Conservation (phyloP, 345 rosid genomes). For the Sonneratia alba region DNA sequence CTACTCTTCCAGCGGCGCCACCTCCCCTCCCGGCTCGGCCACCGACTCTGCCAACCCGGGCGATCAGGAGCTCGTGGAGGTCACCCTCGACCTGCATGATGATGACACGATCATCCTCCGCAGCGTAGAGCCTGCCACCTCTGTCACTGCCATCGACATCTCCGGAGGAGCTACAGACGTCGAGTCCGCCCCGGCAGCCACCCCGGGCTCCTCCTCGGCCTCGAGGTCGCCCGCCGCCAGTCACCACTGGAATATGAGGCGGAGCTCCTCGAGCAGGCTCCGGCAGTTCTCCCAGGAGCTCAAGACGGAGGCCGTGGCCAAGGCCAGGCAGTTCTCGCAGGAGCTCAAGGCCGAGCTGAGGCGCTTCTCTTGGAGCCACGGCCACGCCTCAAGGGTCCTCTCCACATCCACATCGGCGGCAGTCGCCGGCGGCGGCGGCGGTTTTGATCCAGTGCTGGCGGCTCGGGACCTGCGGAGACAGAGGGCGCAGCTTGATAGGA, state of each 20-base stretch:
- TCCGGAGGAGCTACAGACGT: constrained; percentile 14
- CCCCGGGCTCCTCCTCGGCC: constrained; percentile 27
- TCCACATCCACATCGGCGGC: constrained; percentile 21
- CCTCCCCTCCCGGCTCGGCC: constrained; percentile 54
- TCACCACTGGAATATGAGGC: constrained; percentile 24
- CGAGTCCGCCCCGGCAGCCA: constrained; percentile 8
- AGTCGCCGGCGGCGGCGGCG: constrained; percentile 5
- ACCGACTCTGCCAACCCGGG: constrained; percentile 32
- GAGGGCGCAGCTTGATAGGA: constrained; percentile 85
- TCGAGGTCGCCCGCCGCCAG: constrained; percentile 42
- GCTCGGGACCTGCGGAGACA: constrained; percentile 78
- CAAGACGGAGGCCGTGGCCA: constrained; percentile 95
- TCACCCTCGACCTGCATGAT: constrained; percentile 81
- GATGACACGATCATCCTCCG: constrained; percentile 90
- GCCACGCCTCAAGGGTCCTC: constrained; percentile 39
- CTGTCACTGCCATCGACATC: constrained; percentile 20
- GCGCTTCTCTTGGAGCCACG: constrained; percentile 72
- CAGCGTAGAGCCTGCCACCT: constrained; percentile 81
- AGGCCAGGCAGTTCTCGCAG: constrained; percentile 77
- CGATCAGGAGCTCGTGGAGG: constrained; percentile 85
- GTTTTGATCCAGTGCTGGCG: constrained; percentile 61
- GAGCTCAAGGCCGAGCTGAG: constrained; percentile 59
- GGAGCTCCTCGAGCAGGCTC: constrained; percentile 56
- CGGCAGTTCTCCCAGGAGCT: constrained; percentile 86
- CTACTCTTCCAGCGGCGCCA: constrained; percentile 25